phyloP scores from a whole-genome alignment of 2,329 filamentous ascomycete genomes.

The Bipolaris sorokiniana region DNA sequence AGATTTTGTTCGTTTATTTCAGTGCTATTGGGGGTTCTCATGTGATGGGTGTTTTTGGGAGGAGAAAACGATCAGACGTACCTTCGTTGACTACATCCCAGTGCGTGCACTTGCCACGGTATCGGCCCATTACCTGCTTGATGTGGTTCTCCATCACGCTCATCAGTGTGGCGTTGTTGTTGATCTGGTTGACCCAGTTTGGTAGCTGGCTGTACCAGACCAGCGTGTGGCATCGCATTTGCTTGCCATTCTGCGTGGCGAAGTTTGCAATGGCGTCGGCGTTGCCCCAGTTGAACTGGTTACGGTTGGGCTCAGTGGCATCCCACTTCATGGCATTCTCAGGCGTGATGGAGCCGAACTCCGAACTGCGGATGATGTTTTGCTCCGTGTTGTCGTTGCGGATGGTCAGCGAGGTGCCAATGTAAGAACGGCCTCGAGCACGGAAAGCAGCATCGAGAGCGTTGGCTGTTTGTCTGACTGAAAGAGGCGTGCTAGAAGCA shows the following conservation, averaged over 20 bases:
- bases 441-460: slow-evolving; percentile 31
- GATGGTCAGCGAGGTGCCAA: slow-evolving; percentile 47
- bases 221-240: slow-evolving; percentile 46
- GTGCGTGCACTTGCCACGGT: slow-evolving; percentile 46
- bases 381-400: slow-evolving; percentile 40
- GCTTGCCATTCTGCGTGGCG: slow-evolving; percentile 44
- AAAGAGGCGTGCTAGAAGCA: slow-evolving; percentile 21
- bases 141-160: slow-evolving; percentile 50
- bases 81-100: slow-evolving; percentile 50
- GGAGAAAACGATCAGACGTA: background rate
- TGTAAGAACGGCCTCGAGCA: slow-evolving; percentile 39
- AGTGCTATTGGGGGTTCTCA: too few relatives aligned
- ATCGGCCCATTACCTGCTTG: slow-evolving; percentile 44
- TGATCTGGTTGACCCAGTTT: slow-evolving; percentile 44
- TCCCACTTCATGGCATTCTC: slow-evolving; percentile 48
- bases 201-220: slow-evolving; percentile 51
- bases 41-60: too few relatives aligned
- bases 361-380: slow-evolving; percentile 29
- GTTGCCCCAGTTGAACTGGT: slow-evolving; percentile 44
- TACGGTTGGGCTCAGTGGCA: slow-evolving; percentile 45
- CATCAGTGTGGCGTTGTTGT: slow-evolving; percentile 47
- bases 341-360: slow-evolving; percentile 46
- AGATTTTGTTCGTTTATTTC: background rate
- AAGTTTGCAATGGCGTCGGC: slow-evolving; percentile 45
- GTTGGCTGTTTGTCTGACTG: slow-evolving; percentile 23